phyloP scores from a whole-genome alignment of 306 rosid genomes.

The Cucumis melo region DNA sequence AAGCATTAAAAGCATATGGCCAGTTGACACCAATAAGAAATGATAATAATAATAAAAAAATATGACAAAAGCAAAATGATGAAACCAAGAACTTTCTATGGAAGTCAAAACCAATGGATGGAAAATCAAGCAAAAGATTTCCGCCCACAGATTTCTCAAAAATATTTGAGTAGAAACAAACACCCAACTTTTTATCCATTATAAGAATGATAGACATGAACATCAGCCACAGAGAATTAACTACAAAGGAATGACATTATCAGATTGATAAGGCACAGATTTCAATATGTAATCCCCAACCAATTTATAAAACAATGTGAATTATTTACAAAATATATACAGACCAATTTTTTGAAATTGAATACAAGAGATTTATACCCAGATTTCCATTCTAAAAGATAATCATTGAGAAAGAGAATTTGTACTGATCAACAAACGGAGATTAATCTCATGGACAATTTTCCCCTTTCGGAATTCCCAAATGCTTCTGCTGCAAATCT shows the following conservation, averaged over 20 bases:
- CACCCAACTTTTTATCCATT: neutral
- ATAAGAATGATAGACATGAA: neutral
- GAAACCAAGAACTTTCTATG: neutral
- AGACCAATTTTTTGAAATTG: neutral
- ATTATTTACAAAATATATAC: constrained; percentile 1
- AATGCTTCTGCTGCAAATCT: constrained; percentile 42
- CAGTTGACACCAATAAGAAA: neutral
- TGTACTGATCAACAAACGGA: constrained; percentile 35
- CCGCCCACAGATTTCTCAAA: neutral
- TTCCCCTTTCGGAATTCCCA: constrained; percentile 47
- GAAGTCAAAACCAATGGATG: neutral
- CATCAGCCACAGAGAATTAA: neutral
- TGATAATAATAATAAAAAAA: neutral
- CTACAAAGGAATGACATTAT: neutral
- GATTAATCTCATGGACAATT: constrained; percentile 45
- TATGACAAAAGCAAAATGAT: neutral
- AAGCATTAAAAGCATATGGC: neutral
- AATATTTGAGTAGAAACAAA: no score
- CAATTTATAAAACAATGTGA: constrained; percentile 2
- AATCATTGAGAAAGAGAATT: neutral
- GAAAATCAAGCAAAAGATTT: neutral
- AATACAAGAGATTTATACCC: neutral
- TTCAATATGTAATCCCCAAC: neutral
- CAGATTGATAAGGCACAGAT: neutral
- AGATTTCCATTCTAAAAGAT: neutral